Conservation (phyloP, 2,329 filamentous ascomycete species). For the Lachnellula cervina region DNA sequence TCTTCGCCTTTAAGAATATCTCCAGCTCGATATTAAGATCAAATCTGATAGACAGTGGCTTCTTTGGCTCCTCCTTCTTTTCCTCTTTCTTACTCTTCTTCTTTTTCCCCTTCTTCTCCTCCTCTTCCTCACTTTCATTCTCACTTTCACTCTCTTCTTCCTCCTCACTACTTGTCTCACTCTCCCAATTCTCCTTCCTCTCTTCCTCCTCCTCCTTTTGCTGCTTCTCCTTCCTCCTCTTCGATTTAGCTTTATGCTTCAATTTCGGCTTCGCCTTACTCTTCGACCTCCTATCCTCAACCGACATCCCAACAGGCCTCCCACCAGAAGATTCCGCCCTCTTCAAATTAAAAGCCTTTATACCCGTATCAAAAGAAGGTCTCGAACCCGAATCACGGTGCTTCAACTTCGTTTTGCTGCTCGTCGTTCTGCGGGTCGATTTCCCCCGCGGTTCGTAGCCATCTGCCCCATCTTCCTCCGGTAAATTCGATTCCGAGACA, state of each 20-base stretch:
- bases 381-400: neutral
- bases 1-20: constrained; percentile 72
- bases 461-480: constrained; percentile 4
- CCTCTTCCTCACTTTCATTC: constrained; percentile 17
- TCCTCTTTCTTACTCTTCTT: constrained; percentile 39
- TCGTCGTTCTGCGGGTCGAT: neutral
- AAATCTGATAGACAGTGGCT: constrained; percentile 64
- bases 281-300: constrained; percentile 10
- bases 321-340: constrained; percentile 16
- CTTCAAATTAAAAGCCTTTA: constrained; percentile 25
- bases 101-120: constrained; percentile 20
- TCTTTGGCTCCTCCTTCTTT: constrained; percentile 41
- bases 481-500: constrained; percentile 2
- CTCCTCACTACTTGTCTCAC: constrained; percentile 9
- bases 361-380: constrained; percentile 19
- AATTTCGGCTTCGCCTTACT: constrained; percentile 13
- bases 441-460: neutral
- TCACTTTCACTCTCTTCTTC: constrained; percentile 7
- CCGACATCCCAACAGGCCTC: constrained; percentile 20
- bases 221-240: constrained; percentile 7
- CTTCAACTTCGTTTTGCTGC: constrained; percentile 1
- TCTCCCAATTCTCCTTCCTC: constrained; percentile 9
- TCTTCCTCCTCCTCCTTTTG: constrained; percentile 10
- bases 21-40: constrained; percentile 75
- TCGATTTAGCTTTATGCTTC: constrained; percentile 9